phyloP scores from a whole-genome alignment of 2,329 filamentous ascomycete genomes.

The Trichoderma oligosporum region DNA sequence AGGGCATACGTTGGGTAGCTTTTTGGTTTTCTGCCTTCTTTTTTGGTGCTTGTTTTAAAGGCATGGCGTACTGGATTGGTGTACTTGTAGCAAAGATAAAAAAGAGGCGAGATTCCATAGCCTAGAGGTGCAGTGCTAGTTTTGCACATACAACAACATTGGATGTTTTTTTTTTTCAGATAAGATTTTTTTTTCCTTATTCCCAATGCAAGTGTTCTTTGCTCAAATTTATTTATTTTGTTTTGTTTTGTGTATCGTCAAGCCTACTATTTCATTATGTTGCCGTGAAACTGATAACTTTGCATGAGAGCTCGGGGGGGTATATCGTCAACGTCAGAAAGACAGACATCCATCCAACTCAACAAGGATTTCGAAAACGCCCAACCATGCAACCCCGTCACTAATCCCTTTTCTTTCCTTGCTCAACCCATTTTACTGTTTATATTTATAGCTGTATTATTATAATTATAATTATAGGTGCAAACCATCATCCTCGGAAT shows the following conservation, averaged over 20 bases:
- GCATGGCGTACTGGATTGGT: conserved; percentile 9
- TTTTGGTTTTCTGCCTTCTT: conserved; percentile 15
- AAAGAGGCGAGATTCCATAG: conserved; percentile 12
- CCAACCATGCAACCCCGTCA: conserved; percentile 19
- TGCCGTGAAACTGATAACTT: not conserved
- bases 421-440: not conserved
- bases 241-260: not conserved
- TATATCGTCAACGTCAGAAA: conserved; percentile 9
- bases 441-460: too few relatives aligned
- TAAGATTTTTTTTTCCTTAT: not conserved
- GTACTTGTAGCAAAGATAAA: conserved; percentile 14
- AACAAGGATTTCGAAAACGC: conserved; percentile 25
- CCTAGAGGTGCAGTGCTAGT: conserved; percentile 16
- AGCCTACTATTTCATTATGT: not conserved
- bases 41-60: conserved; percentile 9
- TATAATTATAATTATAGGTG: conserved; percentile 47
- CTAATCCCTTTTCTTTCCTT: not conserved
- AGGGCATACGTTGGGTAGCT: conserved; percentile 10
- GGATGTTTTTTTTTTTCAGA: not conserved
- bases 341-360: not conserved
- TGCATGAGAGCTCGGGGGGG: not conserved
- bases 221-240: too few relatives aligned
- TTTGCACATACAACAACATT: conserved; percentile 12
- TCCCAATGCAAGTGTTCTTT: not conserved
- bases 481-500: conserved; percentile 53